Base-by-base conservation (phyloP, 192 early-diverging fungal genomes). In the Fimicolochytrium jonesii region DNA sequence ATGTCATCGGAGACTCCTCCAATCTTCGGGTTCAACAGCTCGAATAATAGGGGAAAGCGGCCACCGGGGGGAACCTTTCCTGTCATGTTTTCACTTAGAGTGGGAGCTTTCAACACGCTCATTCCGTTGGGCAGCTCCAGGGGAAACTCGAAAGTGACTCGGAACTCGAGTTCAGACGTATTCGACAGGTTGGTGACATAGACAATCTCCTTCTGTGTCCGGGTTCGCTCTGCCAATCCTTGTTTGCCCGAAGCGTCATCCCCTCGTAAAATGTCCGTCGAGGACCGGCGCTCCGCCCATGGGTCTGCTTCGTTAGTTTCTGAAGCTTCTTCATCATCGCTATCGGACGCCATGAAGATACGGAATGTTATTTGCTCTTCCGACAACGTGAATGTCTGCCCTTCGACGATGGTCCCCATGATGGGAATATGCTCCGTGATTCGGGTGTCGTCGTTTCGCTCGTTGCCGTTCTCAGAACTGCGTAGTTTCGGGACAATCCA, bases 1-100 rank as follows among this genome's bases (percentile, higher is more conserved):
- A 93, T 78, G 34, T 89, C 83, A 6, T 88, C 90, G 2, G 90
- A 92, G 18, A 91, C 73, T 17, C 81, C 85, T 3, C 71, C 59
- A 50, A 85, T 79, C 0, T 75, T 71, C 1, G 85, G 78, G 44
- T 90, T 79, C 17, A 81, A 49, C 9, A 90, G 68, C 26, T 82
- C 74, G 4, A 93, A 71, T 0, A 63, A 52, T 9, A 93, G 53
- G n/a, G 70, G 67, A 6, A 89, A 61, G 6, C 75, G 71, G 41
- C 74, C 74, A 0, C 82, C 83, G 13, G 86, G 73, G 20, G 80
- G 85, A n/a, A 93, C 62, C 0, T 44, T 58, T 20, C 85, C 87
- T 31, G 64, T 67, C 50, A 77, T 78, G 53, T 87, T 75, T n/a
- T 58, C 66, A n/a, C 80, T 73, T 43, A 91, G 51, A 13, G 82